Base-by-base conservation (phyloP, 169 alveolate genomes). In the Cryptosporidium viatorum region DNA sequence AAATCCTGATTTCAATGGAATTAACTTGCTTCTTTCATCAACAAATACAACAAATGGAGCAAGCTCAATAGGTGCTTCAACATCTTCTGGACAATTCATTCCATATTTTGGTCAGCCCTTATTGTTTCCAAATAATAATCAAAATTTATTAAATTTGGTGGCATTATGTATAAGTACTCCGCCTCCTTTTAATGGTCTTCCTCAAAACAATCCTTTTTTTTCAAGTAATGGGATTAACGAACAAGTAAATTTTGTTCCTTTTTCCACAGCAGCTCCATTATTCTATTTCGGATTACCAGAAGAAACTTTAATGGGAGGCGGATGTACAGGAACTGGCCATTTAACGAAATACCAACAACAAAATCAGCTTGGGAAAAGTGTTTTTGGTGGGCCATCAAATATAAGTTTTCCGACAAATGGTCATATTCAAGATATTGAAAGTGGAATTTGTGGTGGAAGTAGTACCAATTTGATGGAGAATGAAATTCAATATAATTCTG, bases 151-250 rank as follows among this genome's bases (percentile, higher is more conserved):
- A 26, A 74, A 74, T 58, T 45, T 74, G 39, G 86, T 74, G 14
- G 86, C 86, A 37, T 33, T 74, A 0, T 74, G 86, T 16, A 37
- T 74, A n/a, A 74, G 73, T 14, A 52, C 86, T 23, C 86, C 86
- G 3, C 86, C 86, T 29, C 65, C 59, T 23, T 55, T 39, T 39
- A 74, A 7, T 74, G 86, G 86, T 0, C 21, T 74, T 41, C 86
- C 86, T 33, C 86, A 74, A 35, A 74, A 74, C 41, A 74, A 74
- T 39, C 86, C 86, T 12, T 74, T 74, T 35, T 74, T 74, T 58
- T 52, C 71, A 12, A 74, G 86, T 14, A 52, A 74, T 58, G 86
- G 86, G 21, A 59, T 74, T 33, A 74, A 74, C 35, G 86, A 74
- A 4, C 86, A 74, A 9, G 55, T 74, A 6, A 74, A 74, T 74